Evolutionary conservation across 2,329 filamentous ascomycete genomes (phyloP).

Genomic region (Sporothrix variecibatus): DNA sequence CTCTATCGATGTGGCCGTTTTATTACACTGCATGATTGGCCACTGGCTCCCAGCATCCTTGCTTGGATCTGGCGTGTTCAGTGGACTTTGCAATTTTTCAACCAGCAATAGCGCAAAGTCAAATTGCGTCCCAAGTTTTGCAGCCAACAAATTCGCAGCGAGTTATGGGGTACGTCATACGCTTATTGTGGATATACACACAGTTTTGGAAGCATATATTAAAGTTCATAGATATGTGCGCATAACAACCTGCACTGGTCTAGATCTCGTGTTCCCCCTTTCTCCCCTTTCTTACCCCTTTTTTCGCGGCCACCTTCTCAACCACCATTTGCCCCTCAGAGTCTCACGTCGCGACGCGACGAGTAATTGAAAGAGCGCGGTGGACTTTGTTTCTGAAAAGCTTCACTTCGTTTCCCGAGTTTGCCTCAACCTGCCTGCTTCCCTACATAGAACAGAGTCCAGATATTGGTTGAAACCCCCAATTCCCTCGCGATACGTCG

Average conservation of each 20-base stretch:
- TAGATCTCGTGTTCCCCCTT: conserved; percentile 8
- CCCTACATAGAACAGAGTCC: background rate
- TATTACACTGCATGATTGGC: background rate
- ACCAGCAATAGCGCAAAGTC: conserved; percentile 15
- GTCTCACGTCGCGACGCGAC: conserved; percentile 9
- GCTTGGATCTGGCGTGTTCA: background rate
- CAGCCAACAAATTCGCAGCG: conserved; percentile 5
- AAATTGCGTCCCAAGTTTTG: background rate
- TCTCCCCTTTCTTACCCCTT: conserved; percentile 11
- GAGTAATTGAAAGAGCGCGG: background rate
- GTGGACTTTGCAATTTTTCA: background rate
- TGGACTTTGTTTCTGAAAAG: too few species aligned
- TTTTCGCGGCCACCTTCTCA: background rate
- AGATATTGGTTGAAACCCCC: background rate
- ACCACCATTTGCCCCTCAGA: background rate
- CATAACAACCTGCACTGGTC: background rate
- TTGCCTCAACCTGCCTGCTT: background rate
- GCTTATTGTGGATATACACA: background rate
- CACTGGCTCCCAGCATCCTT: background rate
- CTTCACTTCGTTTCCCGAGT: background rate
- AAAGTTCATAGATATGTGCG: background rate
- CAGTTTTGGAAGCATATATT: background rate
- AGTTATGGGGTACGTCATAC: conserved; percentile 19
- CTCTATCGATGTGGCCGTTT: background rate
- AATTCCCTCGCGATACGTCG: background rate